phyloP scores from a whole-genome alignment of 192 early-diverging fungal genomes.

The Umbelopsis sp. region DNA sequence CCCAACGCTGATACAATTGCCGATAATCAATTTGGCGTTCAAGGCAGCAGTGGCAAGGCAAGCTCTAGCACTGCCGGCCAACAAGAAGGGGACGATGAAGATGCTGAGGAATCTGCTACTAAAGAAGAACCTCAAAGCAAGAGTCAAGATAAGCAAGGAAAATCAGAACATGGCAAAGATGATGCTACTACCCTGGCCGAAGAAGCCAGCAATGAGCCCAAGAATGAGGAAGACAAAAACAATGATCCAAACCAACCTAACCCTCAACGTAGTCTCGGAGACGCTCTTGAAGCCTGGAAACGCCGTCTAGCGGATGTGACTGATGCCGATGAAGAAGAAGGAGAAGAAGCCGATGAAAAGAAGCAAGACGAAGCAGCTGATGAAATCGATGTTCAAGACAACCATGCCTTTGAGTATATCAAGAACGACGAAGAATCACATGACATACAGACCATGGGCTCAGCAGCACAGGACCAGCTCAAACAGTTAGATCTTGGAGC shows the following conservation, averaged over 20 bases:
- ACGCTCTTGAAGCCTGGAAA: constrained; percentile 93
- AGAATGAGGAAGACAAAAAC: constrained; percentile 47
- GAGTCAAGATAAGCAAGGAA: constrained; percentile 28
- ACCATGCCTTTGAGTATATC: constrained; percentile 75
- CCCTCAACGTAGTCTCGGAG: constrained; percentile 89
- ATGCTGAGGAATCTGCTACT: constrained; percentile 24
- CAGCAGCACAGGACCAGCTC: constrained; percentile 68
- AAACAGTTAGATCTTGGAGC: constrained; percentile 65
- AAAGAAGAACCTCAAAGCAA: constrained; percentile 31
- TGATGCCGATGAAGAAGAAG: constrained; percentile 62
- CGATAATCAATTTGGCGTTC: constrained; percentile 69
- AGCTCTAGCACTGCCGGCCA: constrained; percentile 42
- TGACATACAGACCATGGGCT: constrained; percentile 76
- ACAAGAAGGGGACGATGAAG: constrained; percentile 50
- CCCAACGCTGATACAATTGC: constrained; percentile 49
- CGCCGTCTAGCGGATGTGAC: constrained; percentile 77
- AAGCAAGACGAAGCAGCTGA: constrained; percentile 58
- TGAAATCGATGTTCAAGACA: constrained; percentile 52
- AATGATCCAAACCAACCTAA: constrained; percentile 60
- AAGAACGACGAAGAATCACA: constrained; percentile 75
- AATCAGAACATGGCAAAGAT: constrained; percentile 29
- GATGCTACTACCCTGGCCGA: constrained; percentile 9
- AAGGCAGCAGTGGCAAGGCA: constrained; percentile 63
- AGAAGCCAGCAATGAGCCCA: constrained; percentile 39
- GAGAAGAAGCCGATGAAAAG: constrained; percentile 41